Conservation (phyloP, 768 basidiomycete genomes). For the Leccinum subgranulosum region DNA sequence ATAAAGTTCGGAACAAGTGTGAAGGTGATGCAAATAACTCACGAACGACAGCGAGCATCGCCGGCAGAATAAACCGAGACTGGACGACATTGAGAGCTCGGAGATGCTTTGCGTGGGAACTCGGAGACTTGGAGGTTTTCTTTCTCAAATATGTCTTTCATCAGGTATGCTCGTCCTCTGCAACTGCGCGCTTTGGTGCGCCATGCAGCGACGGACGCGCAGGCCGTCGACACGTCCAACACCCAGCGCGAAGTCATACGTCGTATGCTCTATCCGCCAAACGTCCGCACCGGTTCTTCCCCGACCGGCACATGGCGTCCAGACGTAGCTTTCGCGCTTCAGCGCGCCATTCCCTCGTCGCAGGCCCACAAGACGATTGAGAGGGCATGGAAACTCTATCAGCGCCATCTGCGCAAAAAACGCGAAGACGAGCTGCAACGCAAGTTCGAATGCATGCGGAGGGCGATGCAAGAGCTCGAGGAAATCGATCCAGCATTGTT, state of each 20-base stretch:
- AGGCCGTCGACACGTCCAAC: conserved; percentile 38
- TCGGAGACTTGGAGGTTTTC: background rate
- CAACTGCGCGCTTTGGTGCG: conserved; percentile 39
- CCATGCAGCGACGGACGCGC: conserved; percentile 36
- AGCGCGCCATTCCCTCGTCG: conserved; percentile 79
- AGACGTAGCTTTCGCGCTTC: conserved; percentile 71
- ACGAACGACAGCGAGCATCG: conserved; percentile 19
- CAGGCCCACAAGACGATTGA: conserved; percentile 93
- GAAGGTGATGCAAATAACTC: background rate
- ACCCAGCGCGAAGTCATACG: conserved; percentile 72
- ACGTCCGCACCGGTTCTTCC: conserved; percentile 63
- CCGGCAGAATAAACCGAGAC: conserved; percentile 24
- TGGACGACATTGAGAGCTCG: conserved; percentile 17
- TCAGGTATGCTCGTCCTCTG: conserved; percentile 33
- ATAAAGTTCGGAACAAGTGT: background rate
- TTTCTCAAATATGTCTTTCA: conserved; percentile 37
- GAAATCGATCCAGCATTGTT: conserved; percentile 49
- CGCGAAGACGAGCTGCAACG: conserved; percentile 65
- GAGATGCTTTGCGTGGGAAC: conserved; percentile 26
- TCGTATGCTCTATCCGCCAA: conserved; percentile 76
- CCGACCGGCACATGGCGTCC: conserved; percentile 85
- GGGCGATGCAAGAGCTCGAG: conserved; percentile 81
- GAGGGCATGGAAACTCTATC: conserved; percentile 83
- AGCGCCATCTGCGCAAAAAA: conserved; percentile 67
- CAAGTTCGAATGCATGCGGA: conserved; percentile 79